A percentile compares a stretch with the other conserved stretches of the same genome.
Conservation (phyloP, 148 eudicot species). For the Rhododendron simsii region DNA sequence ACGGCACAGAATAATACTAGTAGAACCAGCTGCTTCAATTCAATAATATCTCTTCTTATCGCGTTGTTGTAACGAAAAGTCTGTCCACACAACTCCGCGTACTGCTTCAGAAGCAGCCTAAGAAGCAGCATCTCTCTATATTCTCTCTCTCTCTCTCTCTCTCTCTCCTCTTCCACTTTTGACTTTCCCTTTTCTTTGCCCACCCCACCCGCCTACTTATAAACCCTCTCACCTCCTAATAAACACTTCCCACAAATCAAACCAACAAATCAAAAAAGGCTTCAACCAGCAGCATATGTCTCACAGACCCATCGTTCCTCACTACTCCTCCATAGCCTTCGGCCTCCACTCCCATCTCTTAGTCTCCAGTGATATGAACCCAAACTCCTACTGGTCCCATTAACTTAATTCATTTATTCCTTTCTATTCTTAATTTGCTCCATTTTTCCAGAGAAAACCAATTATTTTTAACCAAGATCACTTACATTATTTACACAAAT, state of each 20-base stretch:
- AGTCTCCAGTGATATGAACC: conserved; percentile 2
- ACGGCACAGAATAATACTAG: too few relatives aligned
- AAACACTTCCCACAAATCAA: background rate
- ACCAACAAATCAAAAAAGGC: background rate
- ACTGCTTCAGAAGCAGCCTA: background rate
- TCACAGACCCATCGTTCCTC: conserved; percentile 56
- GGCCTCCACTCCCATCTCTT: conserved; percentile 11
- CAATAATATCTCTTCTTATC: too few relatives aligned
- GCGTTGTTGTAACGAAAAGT: too few relatives aligned
- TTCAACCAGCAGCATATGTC: conserved; percentile 41
- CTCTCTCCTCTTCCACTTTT: background rate
- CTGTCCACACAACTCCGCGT: background rate
- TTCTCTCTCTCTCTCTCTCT: too few relatives aligned
- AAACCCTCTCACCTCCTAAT: background rate
- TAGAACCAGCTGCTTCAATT: too few relatives aligned
- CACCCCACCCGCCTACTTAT: background rate
- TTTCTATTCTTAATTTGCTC: background rate
- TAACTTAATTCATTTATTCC: background rate
- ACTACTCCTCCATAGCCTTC: conserved; percentile 37
- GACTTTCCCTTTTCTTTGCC: background rate
- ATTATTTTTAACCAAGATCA: background rate
- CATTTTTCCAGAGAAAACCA: background rate
- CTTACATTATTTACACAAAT: too few relatives aligned
- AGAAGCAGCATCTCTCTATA: too few relatives aligned
- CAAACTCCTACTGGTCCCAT: conserved; percentile 27